These are phyloP conservation scores for Arabidopsis thaliana DNA, from an alignment of 345 rosid genomes.

Conservation along the genomic window DNA sequence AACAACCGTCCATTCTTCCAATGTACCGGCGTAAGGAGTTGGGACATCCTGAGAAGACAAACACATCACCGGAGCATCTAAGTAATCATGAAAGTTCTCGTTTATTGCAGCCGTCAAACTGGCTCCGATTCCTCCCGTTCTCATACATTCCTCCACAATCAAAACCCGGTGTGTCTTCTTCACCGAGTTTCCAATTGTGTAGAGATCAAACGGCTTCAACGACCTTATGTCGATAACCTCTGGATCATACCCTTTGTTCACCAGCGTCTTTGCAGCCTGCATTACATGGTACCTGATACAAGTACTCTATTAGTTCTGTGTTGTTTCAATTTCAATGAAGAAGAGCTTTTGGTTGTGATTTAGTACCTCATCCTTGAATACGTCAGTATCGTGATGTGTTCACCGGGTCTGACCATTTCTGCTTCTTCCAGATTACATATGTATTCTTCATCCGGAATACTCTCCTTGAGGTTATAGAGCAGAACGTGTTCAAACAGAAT, in stretches of 20 bases:
- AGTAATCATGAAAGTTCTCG: constrained; percentile 81
- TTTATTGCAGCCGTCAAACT: constrained; percentile 85
- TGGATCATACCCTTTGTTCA: constrained; percentile 91
- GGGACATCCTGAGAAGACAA: constrained; percentile 95
- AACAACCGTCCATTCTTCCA: constrained; percentile 94
- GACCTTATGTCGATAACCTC: constrained; percentile 91
- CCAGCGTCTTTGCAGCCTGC: constrained; percentile 92
- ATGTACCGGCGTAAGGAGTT: constrained; percentile 83
- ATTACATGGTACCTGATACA: constrained; percentile 79
- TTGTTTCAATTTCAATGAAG: neutral
- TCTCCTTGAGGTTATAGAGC: constrained; percentile 92
- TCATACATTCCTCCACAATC: constrained; percentile 94
- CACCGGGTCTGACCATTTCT: constrained; percentile 93
- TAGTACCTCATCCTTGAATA: constrained; percentile 87
- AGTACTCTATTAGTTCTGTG: neutral
- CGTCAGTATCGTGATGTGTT: constrained; percentile 80
- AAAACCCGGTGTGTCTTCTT: constrained; percentile 92
- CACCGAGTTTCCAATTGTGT: constrained; percentile 85
- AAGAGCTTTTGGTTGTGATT: constrained; percentile 19
- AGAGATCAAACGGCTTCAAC: constrained; percentile 83
- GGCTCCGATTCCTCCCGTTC: constrained; percentile 94
- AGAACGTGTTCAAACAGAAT: constrained; percentile 89
- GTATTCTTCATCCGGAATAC: constrained; percentile 85
- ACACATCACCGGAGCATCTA: constrained; percentile 90
- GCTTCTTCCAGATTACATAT: constrained; percentile 90